Conservation (phyloP, 129 eudicot genomes). For the Chrysanthemum makinoi region DNA sequence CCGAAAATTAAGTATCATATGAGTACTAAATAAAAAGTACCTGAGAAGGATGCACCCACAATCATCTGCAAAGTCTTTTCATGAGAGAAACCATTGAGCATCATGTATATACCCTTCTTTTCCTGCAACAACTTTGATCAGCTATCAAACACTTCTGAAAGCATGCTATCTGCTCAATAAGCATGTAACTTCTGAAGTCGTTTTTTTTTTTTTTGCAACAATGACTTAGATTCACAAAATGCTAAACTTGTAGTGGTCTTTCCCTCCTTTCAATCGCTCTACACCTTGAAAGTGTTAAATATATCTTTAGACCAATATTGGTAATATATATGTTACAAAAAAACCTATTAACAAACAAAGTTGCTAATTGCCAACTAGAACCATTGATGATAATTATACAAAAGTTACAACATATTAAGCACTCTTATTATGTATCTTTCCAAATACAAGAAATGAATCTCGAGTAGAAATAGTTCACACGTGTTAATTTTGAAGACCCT, state of each 20-base stretch:
- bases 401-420: too few relatives aligned
- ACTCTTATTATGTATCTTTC: too few relatives aligned
- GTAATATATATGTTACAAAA: too few relatives aligned
- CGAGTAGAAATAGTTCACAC: too few relatives aligned
- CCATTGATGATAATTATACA: too few relatives aligned
- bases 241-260: background rate
- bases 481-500: too few relatives aligned
- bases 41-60: slow-evolving; percentile 86
- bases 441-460: too few relatives aligned
- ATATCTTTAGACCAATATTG: too few relatives aligned
- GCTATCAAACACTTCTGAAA: slow-evolving; percentile 8
- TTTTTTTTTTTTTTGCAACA: background rate
- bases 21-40: slow-evolving; percentile 30
- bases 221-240: slow-evolving; percentile 1
- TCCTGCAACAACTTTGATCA: slow-evolving; percentile 43
- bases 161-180: background rate
- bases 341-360: too few relatives aligned
- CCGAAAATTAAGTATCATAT: background rate
- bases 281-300: too few relatives aligned
- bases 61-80: slow-evolving; percentile 91
- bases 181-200: background rate
- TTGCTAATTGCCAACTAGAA: too few relatives aligned
- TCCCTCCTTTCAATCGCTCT: too few relatives aligned
- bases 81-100: slow-evolving; percentile 90
- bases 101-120: slow-evolving; percentile 98